A percentile compares a stretch with the other conserved stretches of the same genome.
These are phyloP conservation scores for Boletus subparvulus DNA, from an alignment of 768 basidiomycete genomes.

Conservation along the genomic window DNA sequence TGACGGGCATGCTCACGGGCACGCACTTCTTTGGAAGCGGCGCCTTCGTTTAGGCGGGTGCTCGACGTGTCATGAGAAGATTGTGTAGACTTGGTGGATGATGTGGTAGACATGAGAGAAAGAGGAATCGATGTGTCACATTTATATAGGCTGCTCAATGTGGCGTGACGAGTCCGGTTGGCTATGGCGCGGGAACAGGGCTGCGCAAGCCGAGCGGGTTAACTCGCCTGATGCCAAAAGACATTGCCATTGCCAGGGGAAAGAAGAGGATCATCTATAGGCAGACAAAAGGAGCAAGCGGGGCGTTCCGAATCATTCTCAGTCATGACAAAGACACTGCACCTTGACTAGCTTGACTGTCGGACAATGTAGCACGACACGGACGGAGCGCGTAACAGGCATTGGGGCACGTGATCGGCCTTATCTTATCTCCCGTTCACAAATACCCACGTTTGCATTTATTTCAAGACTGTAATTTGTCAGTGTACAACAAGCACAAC, in stretches of 20 bases:
- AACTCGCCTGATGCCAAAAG: not conserved
- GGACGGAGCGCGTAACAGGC: slow-evolving; percentile 9
- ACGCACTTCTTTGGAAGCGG: slow-evolving; percentile 28
- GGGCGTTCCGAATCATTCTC: slow-evolving; percentile 10
- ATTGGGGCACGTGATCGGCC: slow-evolving; percentile 20
- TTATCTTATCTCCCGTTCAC: slow-evolving; percentile 25
- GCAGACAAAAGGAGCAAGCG: slow-evolving; percentile 6
- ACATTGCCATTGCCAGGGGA: not conserved
- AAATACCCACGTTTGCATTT: slow-evolving; percentile 15
- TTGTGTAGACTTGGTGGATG: slow-evolving; percentile 21
- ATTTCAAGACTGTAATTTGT: slow-evolving; percentile 18
- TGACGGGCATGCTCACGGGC: slow-evolving; percentile 36
- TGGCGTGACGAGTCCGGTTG: slow-evolving; percentile 22
- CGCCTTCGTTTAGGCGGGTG: slow-evolving; percentile 17
- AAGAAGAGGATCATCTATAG: not conserved
- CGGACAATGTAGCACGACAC: slow-evolving; percentile 2
- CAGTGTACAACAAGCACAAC: slow-evolving; percentile 25
- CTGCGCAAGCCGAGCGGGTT: slow-evolving; percentile 19
- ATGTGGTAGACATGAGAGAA: slow-evolving; percentile 32
- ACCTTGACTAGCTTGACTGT: slow-evolving; percentile 23
- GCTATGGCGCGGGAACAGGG: slow-evolving; percentile 23
- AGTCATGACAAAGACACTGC: slow-evolving; percentile 24
- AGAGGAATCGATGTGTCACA: slow-evolving; percentile 1
- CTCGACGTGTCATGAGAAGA: slow-evolving; percentile 19
- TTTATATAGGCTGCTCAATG: slow-evolving; percentile 33